Conservation (phyloP, 352 stramenopile genomes). For the Phytophthora sp. region DNA sequence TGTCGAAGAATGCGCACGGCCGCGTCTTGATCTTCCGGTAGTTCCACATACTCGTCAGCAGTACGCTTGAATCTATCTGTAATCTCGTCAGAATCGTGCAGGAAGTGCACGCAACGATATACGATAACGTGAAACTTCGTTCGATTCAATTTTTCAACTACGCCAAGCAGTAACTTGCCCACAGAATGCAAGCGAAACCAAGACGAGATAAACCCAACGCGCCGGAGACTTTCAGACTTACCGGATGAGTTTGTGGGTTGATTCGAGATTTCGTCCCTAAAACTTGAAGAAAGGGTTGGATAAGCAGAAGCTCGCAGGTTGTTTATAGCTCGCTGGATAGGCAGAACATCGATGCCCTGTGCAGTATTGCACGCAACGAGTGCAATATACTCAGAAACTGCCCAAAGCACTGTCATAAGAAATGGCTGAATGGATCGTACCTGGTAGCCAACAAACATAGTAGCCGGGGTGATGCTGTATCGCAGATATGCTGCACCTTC, state of each 20-base stretch:
- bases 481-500: slow-evolving; percentile 46
- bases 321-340: slow-evolving; percentile 43
- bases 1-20: slow-evolving; percentile 46
- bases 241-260: not conserved
- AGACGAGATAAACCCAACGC: slow-evolving; percentile 63
- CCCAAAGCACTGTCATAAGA: no score
- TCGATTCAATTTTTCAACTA: slow-evolving; percentile 61
- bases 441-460: slow-evolving; percentile 77
- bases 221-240: slow-evolving; percentile 16
- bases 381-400: no score
- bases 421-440: slow-evolving; percentile 16
- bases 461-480: slow-evolving; percentile 69
- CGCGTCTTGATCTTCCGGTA: slow-evolving; percentile 38
- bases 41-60: slow-evolving; percentile 56
- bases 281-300: slow-evolving; percentile 37
- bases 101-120: slow-evolving; percentile 61
- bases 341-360: slow-evolving; percentile 42
- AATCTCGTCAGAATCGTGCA: slow-evolving; percentile 49
- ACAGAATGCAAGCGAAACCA: slow-evolving; percentile 77
- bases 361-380: no score
- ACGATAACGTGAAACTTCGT: slow-evolving; percentile 57
- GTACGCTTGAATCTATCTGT: slow-evolving; percentile 43
- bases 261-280: no score
- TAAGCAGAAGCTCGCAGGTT: slow-evolving; percentile 37
- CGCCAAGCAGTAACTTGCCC: slow-evolving; percentile 61